Conservation (phyloP, 306 rosid genomes). For the Abrus precatorius region DNA sequence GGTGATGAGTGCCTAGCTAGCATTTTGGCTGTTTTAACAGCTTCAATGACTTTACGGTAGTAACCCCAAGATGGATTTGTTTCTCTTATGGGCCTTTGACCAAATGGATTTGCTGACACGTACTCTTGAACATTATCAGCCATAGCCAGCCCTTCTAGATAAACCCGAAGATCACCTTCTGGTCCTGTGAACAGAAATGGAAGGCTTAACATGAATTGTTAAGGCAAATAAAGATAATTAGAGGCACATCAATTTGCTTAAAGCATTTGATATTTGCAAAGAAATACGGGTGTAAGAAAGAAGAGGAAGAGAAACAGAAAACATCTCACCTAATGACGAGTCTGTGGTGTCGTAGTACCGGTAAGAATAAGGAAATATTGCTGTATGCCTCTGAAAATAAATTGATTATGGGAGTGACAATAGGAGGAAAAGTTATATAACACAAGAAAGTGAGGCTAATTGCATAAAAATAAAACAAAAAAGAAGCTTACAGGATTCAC, state of each 20-base stretch:
- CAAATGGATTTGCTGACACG: slow-evolving; percentile 71
- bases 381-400: slow-evolving; percentile 72
- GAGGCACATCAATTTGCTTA: background rate
- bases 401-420: slow-evolving; percentile 24
- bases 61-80: slow-evolving; percentile 65
- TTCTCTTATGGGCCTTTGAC: slow-evolving; percentile 75
- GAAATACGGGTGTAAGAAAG: background rate
- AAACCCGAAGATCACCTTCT: slow-evolving; percentile 75
- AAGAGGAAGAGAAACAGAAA: slow-evolving; percentile 29
- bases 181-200: slow-evolving; percentile 62
- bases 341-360: slow-evolving; percentile 54
- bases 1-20: background rate
- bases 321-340: slow-evolving; percentile 75
- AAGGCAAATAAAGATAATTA: slow-evolving; percentile 3
- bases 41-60: slow-evolving; percentile 52
- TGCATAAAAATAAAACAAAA: slow-evolving; percentile 29
- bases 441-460: slow-evolving; percentile 34
- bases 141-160: slow-evolving; percentile 66
- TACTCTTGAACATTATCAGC: slow-evolving; percentile 74
- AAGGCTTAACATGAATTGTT: slow-evolving; percentile 19
- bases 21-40: slow-evolving; percentile 20
- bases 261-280: background rate
- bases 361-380: slow-evolving; percentile 82
- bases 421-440: slow-evolving; percentile 39
- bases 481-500: slow-evolving; percentile 80